These are phyloP conservation scores for Fusarium napiforme DNA, from an alignment of 2,329 filamentous ascomycete genomes.

Conservation along the genomic window DNA sequence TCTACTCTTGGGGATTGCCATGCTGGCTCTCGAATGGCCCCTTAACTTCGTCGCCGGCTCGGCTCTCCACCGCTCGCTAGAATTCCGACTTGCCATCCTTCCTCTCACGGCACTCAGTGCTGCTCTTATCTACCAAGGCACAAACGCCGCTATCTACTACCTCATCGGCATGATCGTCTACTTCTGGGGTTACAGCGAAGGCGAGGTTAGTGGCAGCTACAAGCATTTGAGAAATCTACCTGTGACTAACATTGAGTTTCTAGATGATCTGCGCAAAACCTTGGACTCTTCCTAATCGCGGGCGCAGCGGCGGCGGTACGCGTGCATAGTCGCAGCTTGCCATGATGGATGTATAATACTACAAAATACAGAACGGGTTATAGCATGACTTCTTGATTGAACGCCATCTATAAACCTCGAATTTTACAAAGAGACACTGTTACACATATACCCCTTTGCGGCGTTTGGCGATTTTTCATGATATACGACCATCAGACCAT, in stretches of 20 bases:
- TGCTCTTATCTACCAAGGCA: constrained; percentile 88
- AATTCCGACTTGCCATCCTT: constrained; percentile 83
- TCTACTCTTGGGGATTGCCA: constrained; percentile 79
- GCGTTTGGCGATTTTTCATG: constrained; percentile 31
- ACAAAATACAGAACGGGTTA: constrained; percentile 16
- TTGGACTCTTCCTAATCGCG: constrained; percentile 74
- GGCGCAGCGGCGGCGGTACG: constrained; percentile 44
- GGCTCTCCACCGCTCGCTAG: constrained; percentile 85
- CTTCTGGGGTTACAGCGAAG: constrained; percentile 97
- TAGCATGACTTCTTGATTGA: neutral
- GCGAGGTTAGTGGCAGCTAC: constrained; percentile 75
- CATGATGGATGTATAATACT: constrained; percentile 29
- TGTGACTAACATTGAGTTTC: constrained; percentile 13
- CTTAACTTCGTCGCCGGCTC: constrained; percentile 80
- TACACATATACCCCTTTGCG: constrained; percentile 29
- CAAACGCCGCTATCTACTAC: constrained; percentile 93
- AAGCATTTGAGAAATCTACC: neutral
- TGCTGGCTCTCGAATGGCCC: constrained; percentile 92
- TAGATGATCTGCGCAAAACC: constrained; percentile 76
- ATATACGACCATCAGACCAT: constrained; percentile 31
- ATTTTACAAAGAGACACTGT: constrained; percentile 11
- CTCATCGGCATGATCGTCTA: constrained; percentile 86
- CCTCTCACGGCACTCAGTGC: constrained; percentile 81
- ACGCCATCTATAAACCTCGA: constrained; percentile 11
- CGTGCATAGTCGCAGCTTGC: constrained; percentile 33